phyloP scores from a whole-genome alignment of 352 stramenopile genomes.

The Phytophthora foliorum region DNA sequence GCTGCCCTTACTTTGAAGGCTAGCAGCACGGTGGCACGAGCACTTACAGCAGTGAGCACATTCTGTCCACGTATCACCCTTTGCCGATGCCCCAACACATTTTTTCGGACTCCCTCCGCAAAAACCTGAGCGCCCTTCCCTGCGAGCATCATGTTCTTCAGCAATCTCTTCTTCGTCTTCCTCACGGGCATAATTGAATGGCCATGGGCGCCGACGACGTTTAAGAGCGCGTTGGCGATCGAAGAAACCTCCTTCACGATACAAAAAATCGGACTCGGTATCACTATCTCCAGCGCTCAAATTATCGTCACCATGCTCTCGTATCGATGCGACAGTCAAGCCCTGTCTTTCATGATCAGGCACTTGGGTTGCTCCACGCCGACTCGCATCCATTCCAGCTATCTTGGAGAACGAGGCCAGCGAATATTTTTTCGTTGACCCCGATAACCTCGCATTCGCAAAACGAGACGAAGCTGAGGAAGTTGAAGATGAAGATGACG shows the following conservation, averaged over 20 bases:
- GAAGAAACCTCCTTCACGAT: conserved; percentile 84
- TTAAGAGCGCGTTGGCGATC: conserved; percentile 77
- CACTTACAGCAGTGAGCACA: conserved; percentile 56
- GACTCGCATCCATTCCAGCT: conserved; percentile 39
- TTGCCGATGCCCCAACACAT: conserved; percentile 16
- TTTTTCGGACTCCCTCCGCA: conserved; percentile 18
- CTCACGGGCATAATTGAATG: conserved; percentile 60
- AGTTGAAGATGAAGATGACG: conserved; percentile 42
- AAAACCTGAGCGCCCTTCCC: conserved; percentile 13
- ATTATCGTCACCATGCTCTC: conserved; percentile 30
- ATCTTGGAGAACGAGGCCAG: conserved; percentile 71
- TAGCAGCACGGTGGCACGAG: conserved; percentile 40
- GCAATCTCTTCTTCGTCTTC: conserved; percentile 38
- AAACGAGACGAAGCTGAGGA: conserved; percentile 44
- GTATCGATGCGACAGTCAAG: conserved; percentile 27
- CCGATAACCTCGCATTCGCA: conserved; percentile 30
- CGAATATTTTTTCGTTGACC: conserved; percentile 59
- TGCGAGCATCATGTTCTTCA: conserved; percentile 29
- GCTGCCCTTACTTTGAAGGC: conserved; percentile 4
- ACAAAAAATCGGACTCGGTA: conserved; percentile 76
- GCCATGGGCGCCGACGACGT: conserved; percentile 60
- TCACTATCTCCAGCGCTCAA: conserved; percentile 27
- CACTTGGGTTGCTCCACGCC: conserved; percentile 16
- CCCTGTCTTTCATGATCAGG: conserved; percentile 24
- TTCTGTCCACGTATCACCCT: conserved; percentile 35